Percentiles rank a stretch among this genome's conserved stretches.
These are phyloP conservation scores for Trifolium pratense DNA, from an alignment of 306 rosid genomes.

Conservation along the genomic window DNA sequence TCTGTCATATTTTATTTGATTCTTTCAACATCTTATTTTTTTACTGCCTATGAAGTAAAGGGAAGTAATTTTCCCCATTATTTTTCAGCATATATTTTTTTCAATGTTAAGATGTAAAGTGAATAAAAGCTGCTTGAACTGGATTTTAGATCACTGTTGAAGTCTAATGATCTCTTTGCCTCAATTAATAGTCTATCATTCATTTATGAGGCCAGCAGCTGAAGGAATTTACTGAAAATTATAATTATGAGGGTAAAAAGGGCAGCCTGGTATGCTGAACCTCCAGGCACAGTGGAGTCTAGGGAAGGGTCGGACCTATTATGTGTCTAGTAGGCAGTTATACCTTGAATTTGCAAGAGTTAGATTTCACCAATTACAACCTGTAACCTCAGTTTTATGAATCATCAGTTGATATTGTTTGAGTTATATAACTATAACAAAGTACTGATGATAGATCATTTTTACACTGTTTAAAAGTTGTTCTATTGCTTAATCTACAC, in stretches of 20 bases:
- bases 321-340: constrained; percentile 1
- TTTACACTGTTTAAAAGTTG: constrained; percentile 10
- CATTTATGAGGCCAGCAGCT: constrained; percentile 19
- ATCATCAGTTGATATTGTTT: constrained; percentile 22
- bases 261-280: not conserved
- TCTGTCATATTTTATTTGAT: too few relatives aligned
- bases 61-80: constrained; percentile 13
- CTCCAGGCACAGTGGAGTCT: not conserved
- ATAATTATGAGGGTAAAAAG: constrained; percentile 8
- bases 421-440: constrained; percentile 9
- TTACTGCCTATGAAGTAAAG: constrained; percentile 17
- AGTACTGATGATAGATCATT: constrained; percentile 23
- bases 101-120: constrained; percentile 12
- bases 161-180: constrained; percentile 5
- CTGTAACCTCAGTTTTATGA: not conserved
- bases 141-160: constrained; percentile 14
- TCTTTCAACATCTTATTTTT: not conserved
- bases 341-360: not conserved
- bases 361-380: not conserved
- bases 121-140: constrained; percentile 22
- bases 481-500: not conserved
- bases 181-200: constrained; percentile 11
- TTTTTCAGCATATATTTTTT: constrained; percentile 21
- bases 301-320: not conserved
- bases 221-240: not conserved